Conservation (phyloP, 2,329 filamentous ascomycete species). For the Teratosphaeria destructans region DNA sequence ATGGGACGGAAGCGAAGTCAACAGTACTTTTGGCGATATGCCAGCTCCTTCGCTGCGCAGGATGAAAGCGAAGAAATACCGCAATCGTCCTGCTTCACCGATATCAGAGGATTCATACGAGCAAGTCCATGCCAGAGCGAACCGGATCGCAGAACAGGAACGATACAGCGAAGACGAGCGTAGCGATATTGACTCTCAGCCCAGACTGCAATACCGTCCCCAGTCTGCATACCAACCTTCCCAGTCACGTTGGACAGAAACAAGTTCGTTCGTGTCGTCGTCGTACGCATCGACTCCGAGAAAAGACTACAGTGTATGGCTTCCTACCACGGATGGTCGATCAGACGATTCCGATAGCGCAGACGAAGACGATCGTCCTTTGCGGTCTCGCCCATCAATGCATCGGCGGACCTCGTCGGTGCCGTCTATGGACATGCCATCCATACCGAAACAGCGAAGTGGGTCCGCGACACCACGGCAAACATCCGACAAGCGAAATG, state of each 20-base stretch:
- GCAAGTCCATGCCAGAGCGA: conserved; percentile 5
- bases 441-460: conserved; percentile 34
- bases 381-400: conserved; percentile 22
- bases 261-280: conserved; percentile 10
- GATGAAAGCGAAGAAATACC: conserved; percentile 17
- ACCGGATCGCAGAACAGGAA: conserved; percentile 2
- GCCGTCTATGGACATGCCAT: conserved; percentile 36
- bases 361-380: conserved; percentile 17
- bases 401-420: conserved; percentile 40
- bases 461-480: conserved; percentile 27
- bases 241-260: conserved; percentile 18
- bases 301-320: conserved; percentile 40
- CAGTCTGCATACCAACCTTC: conserved; percentile 8
- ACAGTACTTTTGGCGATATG: conserved; percentile 18
- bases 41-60: conserved; percentile 8
- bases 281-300: conserved; percentile 2
- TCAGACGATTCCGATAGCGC: conserved; percentile 18
- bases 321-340: conserved; percentile 32
- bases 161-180: conserved; percentile 2
- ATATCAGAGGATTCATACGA: conserved; percentile 9
- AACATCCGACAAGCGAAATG: conserved; percentile 8
- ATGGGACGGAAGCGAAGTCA: conserved; percentile 33
- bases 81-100: conserved; percentile 8
- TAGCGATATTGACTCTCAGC: conserved; percentile 1
- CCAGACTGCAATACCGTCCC: conserved; percentile 7